Base-by-base conservation (phyloP, 2,329 filamentous ascomycete genomes). In the Curvularia sp. region DNA sequence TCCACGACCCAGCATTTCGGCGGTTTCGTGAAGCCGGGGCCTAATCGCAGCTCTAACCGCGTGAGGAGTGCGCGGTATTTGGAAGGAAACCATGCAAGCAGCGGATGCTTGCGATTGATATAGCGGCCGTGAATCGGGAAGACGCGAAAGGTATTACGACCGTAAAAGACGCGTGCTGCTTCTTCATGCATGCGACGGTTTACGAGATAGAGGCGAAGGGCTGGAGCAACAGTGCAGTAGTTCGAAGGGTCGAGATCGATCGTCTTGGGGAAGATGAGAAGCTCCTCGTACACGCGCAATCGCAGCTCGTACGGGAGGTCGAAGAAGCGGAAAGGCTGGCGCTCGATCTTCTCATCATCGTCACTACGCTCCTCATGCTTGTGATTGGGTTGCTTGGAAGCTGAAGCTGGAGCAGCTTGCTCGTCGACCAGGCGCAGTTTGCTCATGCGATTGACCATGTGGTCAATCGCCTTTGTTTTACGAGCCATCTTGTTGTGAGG, bases 101-200 rank as follows among this genome's bases (percentile, higher is more conserved):
- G 80, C 1, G 90, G 90, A 65, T 86, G 86, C 78, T 91, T 91
- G 28, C 87, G 87, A 77, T 91, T 89, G 80, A 90, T 90, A 77
- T 89, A 81, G 53, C 81, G 81, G 43, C 83, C 81, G 67, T 85
- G 81, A 25, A 83, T 75, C 1, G 80, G 80, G 63, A 85, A 84
- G 28, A 85, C 71, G 42, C 82, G 81, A 66, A 86, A 85, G 6
- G 79, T 83, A 61, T 83, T 81, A 18, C 74, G 73, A 41, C 80
- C 77, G 72, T 84, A 85, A 70, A 84, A 84, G 60, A 80, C 74
- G 54, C 80, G 77, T 45, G 77, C 79, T 5, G 82, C 81, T 72
- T 86, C 83, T 27, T 81, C 74, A 68, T 85, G 82, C 62, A 83
- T 76, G 39, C 75, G 79, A 18, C 71, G 70, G 77, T 76, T 87